phyloP scores from a whole-genome alignment of 306 rosid genomes.

The Vigna radiata region DNA sequence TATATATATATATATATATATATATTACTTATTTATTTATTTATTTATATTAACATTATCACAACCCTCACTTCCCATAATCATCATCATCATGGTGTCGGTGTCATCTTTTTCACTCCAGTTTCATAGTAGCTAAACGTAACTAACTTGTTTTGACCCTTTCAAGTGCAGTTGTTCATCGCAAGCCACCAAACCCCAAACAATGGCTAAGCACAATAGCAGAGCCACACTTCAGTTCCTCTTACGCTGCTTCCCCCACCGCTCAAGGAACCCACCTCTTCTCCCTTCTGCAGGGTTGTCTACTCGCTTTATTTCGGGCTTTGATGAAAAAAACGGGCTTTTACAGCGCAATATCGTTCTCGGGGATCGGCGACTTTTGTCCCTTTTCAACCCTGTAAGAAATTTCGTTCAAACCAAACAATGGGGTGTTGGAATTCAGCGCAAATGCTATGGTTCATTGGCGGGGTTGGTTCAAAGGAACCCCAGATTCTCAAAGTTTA shows the following conservation, averaged over 20 bases:
- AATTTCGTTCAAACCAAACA: slow-evolving; percentile 28
- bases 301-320: slow-evolving; percentile 5
- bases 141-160: not conserved
- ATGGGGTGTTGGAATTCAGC: slow-evolving; percentile 49
- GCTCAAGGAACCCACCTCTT: slow-evolving; percentile 36
- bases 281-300: slow-evolving; percentile 20
- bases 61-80: too few relatives aligned
- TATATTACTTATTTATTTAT: too few relatives aligned
- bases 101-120: too few relatives aligned
- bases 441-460: slow-evolving; percentile 55
- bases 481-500: slow-evolving; percentile 63
- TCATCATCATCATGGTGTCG: too few relatives aligned
- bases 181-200: not conserved
- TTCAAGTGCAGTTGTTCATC: not conserved
- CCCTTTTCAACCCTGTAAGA: slow-evolving; percentile 43
- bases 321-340: slow-evolving; percentile 21
- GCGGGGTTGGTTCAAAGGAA: slow-evolving; percentile 59
- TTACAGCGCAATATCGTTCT: slow-evolving; percentile 27
- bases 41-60: too few relatives aligned
- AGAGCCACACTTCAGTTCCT: slow-evolving; percentile 52
- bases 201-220: slow-evolving; percentile 60
- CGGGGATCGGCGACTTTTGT: slow-evolving; percentile 27
- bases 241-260: slow-evolving; percentile 44
- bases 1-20: too few relatives aligned
- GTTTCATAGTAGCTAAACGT: not conserved